Conservation (phyloP, 1,284 basidiomycete genomes). For the Ceratobasidium theobromae region DNA sequence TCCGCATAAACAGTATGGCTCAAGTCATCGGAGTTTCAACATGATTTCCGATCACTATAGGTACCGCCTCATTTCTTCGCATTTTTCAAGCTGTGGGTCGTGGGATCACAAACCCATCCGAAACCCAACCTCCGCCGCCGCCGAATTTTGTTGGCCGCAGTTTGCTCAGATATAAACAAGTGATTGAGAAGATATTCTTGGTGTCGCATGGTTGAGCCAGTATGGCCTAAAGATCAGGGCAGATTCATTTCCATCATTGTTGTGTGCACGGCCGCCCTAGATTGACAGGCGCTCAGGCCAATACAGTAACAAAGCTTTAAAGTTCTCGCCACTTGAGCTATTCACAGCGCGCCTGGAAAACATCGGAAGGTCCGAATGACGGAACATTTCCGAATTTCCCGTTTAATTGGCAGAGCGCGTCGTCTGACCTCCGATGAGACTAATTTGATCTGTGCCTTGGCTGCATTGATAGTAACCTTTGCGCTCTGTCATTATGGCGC, state of each 20-base stretch:
- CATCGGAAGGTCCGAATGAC: too few species aligned
- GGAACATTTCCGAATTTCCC: too few species aligned
- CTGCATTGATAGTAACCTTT: not conserved
- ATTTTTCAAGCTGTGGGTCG: not conserved
- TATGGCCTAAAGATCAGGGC: too few species aligned
- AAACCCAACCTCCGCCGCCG: not conserved
- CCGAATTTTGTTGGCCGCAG: not conserved
- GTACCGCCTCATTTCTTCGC: slow-evolving; percentile 4
- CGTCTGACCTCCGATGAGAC: not conserved
- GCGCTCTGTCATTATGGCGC: not conserved
- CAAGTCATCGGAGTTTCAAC: slow-evolving; percentile 18
- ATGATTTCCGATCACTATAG: slow-evolving; percentile 16
- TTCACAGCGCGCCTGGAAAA: too few species aligned
- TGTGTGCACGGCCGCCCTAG: too few species aligned
- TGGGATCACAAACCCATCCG: not conserved
- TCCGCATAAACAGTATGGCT: not conserved
- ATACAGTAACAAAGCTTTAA: too few species aligned
- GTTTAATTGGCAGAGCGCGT: not conserved
- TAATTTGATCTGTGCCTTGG: not conserved
- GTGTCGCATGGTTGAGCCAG: too few species aligned
- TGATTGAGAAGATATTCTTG: too few species aligned
- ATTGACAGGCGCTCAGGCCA: too few species aligned
- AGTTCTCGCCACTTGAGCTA: too few species aligned
- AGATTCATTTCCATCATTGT: too few species aligned
- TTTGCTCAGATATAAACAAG: too few species aligned